A percentile compares a stretch with the other conserved stretches of the same genome.
These are phyloP conservation scores for Neurospora sp. DNA, from an alignment of 495 filamentous ascomycete species.

Conservation along the genomic window DNA sequence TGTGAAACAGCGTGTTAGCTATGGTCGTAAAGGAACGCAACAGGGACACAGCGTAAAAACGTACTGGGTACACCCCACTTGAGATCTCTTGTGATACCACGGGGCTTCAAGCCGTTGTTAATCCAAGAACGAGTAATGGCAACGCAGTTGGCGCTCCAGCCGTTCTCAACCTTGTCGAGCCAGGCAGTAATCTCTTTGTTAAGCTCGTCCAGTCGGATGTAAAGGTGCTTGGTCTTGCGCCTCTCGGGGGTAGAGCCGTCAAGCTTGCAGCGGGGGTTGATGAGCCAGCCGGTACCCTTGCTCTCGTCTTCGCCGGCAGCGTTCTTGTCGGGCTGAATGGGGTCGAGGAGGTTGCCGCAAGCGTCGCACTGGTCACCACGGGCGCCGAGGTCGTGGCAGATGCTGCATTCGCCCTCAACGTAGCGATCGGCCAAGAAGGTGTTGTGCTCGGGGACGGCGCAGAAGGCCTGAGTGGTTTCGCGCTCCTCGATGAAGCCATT, in stretches of 20 bases:
- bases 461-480: slow-evolving; percentile 70
- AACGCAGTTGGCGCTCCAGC: slow-evolving; percentile 69
- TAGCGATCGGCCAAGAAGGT: slow-evolving; percentile 89
- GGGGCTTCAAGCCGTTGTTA: slow-evolving; percentile 67
- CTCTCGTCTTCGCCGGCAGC: slow-evolving; percentile 12
- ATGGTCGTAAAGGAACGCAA: slow-evolving; percentile 12
- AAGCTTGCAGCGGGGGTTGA: slow-evolving; percentile 64
- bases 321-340: slow-evolving; percentile 39
- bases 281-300: slow-evolving; percentile 24
- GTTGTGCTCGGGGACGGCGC: slow-evolving; percentile 54
- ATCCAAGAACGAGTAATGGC: slow-evolving; percentile 70
- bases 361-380: slow-evolving; percentile 76
- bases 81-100: slow-evolving; percentile 86
- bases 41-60: slow-evolving; percentile 44
- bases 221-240: slow-evolving; percentile 53
- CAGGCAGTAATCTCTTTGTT: slow-evolving; percentile 64
- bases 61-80: slow-evolving; percentile 62
- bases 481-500: slow-evolving; percentile 79
- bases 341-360: slow-evolving; percentile 69
- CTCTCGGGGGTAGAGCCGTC: slow-evolving; percentile 68
- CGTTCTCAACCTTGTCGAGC: slow-evolving; percentile 40
- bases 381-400: slow-evolving; percentile 69
- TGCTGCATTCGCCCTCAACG: slow-evolving; percentile 75
- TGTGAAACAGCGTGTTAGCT: slow-evolving; percentile 8
- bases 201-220: slow-evolving; percentile 69